A percentile compares a stretch with the other conserved stretches of the same genome.
These are phyloP conservation scores for Aureobasidium musti DNA, from an alignment of 2,329 filamentous ascomycete species.

Conservation along the genomic window DNA sequence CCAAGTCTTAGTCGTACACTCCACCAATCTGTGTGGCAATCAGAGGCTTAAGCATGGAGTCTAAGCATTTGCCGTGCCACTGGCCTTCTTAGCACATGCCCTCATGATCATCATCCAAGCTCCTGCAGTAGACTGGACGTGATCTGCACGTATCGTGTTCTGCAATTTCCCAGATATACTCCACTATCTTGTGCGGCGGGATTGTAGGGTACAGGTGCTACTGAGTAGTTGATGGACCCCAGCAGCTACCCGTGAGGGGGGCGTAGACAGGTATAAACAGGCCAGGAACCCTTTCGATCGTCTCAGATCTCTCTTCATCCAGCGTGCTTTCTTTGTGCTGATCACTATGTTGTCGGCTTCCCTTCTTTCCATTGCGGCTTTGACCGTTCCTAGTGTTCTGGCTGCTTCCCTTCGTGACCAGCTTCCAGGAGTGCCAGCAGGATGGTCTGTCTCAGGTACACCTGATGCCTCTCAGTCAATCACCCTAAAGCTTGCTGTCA, in stretches of 20 bases:
- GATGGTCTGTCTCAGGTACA: slow-evolving; percentile 22
- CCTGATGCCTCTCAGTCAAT: slow-evolving; percentile 18
- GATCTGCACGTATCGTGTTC: slow-evolving; percentile 11
- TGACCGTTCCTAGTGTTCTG: slow-evolving; percentile 10
- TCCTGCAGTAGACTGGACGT: slow-evolving; percentile 9
- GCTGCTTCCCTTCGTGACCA: slow-evolving; percentile 21
- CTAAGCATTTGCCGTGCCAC: slow-evolving; percentile 17
- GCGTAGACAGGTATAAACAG: slow-evolving; percentile 7
- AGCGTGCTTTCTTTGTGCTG: background rate
- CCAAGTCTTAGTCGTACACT: background rate
- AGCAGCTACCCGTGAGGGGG: slow-evolving; percentile 15
- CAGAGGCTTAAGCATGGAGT: slow-evolving; percentile 9
- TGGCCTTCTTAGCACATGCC: background rate
- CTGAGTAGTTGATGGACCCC: background rate
- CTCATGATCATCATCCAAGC: slow-evolving; percentile 7
- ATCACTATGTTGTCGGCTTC: slow-evolving; percentile 18
- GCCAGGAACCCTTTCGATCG: background rate
- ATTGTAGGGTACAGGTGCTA: slow-evolving; percentile 5
- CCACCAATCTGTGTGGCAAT: background rate
- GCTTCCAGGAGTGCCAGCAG: slow-evolving; percentile 16
- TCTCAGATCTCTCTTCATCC: background rate
- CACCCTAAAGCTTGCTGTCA: slow-evolving; percentile 18
- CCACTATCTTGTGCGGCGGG: slow-evolving; percentile 11
- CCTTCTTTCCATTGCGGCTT: slow-evolving; percentile 22
- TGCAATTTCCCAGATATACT: slow-evolving; percentile 7